Base-by-base conservation (phyloP, 139 green algal species). In the Chlamydomonas urium region DNA sequence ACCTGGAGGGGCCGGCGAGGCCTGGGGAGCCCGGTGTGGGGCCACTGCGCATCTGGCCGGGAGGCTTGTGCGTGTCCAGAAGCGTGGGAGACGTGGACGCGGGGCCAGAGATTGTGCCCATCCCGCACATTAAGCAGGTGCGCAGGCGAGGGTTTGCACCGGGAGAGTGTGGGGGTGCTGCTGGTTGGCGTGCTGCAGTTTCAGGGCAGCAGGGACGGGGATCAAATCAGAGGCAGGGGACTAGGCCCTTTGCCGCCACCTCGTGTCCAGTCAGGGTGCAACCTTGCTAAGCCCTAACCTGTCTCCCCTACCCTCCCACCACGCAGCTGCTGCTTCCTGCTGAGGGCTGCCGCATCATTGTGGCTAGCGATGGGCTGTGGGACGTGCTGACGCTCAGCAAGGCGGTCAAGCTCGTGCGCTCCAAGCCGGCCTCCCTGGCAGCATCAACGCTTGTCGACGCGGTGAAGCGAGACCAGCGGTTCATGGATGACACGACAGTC, bases 291-390 rank as follows among this genome's bases (percentile, higher is more conserved):
- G n/a, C n/a, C n/a, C n/a, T n/a, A n/a, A n/a, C n/a, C n/a, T n/a
- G n/a, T n/a, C n/a, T n/a, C n/a, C n/a, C n/a, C n/a, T n/a, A n/a
- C n/a, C n/a, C n/a, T n/a, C n/a, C n/a, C n/a, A n/a, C n/a, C n/a
- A 62, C 53, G 24, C 82, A 91, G 83, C 65, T 93, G 21, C 19
- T 79, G 6, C 36, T 95, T n/a, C 92, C 90, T 3, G 21, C 36
- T 24, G 73, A 61, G 26, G 84, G 86, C 4, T 88, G 50, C 29
- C 91, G 91, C 2, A 31, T 86, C 19, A 79, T 97, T 68, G 81
- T 97, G 48, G 93, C 86, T 3, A 89, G 75, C 1, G 92, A 97
- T 57, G 92, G 92, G 42, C 82, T 97, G 34, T 97, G 92, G 92
- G 92, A 97, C 65, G 86, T 91, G 17, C 83, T 97, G 72, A 78